Evolutionary conservation across 139 green algal genomes (phyloP).

Genomic region (Picochlorum costavermella): DNA sequence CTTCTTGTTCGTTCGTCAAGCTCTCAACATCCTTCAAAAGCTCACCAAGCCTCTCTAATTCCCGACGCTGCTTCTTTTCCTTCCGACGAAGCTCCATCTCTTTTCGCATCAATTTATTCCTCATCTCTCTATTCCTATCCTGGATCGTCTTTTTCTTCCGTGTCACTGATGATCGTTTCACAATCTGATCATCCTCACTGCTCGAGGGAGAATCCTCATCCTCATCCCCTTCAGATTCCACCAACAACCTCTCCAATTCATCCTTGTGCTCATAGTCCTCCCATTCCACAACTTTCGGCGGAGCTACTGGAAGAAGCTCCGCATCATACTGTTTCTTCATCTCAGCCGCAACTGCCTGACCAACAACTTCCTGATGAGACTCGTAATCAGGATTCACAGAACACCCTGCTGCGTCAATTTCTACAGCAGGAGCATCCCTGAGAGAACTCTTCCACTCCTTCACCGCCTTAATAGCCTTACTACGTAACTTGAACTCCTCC

Average conservation of each 20-base stretch:
- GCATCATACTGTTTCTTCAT: slow-evolving; percentile 45
- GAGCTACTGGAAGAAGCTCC: slow-evolving; percentile 26
- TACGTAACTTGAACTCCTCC: too few relatives aligned
- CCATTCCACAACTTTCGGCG: slow-evolving; percentile 16
- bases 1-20: slow-evolving; percentile 20
- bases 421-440: slow-evolving; percentile 29
- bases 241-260: slow-evolving; percentile 37
- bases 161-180: slow-evolving; percentile 25
- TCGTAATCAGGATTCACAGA: slow-evolving; percentile 73
- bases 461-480: neutral
- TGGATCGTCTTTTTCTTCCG: slow-evolving; percentile 15
- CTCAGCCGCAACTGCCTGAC: slow-evolving; percentile 63
- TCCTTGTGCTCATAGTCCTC: slow-evolving; percentile 21
- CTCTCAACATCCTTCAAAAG: slow-evolving; percentile 20
- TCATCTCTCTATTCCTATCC: slow-evolving; percentile 11
- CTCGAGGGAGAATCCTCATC: neutral
- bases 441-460: neutral
- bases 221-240: slow-evolving; percentile 5
- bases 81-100: slow-evolving; percentile 14
- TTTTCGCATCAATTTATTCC: slow-evolving; percentile 18
- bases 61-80: slow-evolving; percentile 19
- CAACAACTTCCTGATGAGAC: slow-evolving; percentile 72
- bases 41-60: slow-evolving; percentile 10
- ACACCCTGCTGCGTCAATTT: slow-evolving; percentile 65
- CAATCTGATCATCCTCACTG: slow-evolving; percentile 10